These are phyloP conservation scores for Microcera coccophila DNA, from an alignment of 2,329 filamentous ascomycete genomes.

Conservation along the genomic window DNA sequence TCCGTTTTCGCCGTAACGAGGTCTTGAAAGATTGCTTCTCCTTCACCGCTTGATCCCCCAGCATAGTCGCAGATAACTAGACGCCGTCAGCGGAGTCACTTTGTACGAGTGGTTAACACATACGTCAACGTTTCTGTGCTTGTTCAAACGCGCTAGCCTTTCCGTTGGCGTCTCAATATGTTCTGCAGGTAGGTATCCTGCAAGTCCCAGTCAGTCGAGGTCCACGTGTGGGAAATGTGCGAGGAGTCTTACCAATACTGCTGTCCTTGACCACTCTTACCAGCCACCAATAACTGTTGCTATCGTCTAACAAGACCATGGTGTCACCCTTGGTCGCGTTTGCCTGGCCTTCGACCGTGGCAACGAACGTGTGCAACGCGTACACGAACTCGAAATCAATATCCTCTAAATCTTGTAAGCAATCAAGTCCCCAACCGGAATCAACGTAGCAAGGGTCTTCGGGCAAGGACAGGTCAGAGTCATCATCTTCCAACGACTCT, in stretches of 20 bases:
- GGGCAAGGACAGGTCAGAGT: constrained; percentile 55
- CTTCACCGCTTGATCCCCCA: constrained; percentile 66
- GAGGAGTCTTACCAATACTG: constrained; percentile 63
- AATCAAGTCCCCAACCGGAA: constrained; percentile 70
- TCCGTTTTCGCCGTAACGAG: constrained; percentile 71
- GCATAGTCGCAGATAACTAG: constrained; percentile 60
- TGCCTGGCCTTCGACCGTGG: constrained; percentile 95
- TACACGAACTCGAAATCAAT: constrained; percentile 99
- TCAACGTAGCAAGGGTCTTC: constrained; percentile 62
- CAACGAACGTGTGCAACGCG: constrained; percentile 94
- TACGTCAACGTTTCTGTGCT: constrained; percentile 97
- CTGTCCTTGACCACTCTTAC: constrained; percentile 96
- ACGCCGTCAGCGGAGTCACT: constrained; percentile 10
- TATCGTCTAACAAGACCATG: constrained; percentile 97
- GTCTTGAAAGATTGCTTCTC: constrained; percentile 78
- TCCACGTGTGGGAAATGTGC: not conserved
- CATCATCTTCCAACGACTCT: constrained; percentile 46
- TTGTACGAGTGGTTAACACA: constrained; percentile 30
- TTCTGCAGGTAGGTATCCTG: constrained; percentile 92
- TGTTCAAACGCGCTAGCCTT: constrained; percentile 87
- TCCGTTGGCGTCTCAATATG: constrained; percentile 98
- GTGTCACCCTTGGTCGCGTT: constrained; percentile 98
- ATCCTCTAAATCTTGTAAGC: constrained; percentile 93
- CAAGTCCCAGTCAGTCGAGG: not conserved
- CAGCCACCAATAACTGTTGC: constrained; percentile 99